Evolutionary conservation across 768 basidiomycete genomes (phyloP), one percentile per base, ranked within the genome.

Genomic region (Chalciporus pseudorubinellus): DNA sequence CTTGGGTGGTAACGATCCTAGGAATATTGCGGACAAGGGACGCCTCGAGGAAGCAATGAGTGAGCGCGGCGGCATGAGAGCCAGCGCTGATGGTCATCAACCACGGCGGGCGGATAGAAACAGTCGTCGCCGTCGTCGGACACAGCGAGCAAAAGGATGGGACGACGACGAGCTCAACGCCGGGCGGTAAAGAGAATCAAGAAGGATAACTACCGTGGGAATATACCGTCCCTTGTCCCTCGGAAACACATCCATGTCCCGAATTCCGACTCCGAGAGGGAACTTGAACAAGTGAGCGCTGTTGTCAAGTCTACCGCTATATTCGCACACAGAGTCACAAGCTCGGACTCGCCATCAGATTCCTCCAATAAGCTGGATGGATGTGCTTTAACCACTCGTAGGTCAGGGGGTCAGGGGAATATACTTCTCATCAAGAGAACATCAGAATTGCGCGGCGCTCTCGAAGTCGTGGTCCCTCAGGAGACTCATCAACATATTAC

Each of bases 1-100:
- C 43, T 70, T 70, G 36, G 72, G 72, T 46, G 72, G 64, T 60
- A 73, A 68, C 52, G 70, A 58, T 55, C 80, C 79, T 39, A 83
- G 71, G 70, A 77, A 81, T 62, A 83, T 81, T 60, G 81, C 82
- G 55, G 82, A 84, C 69, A 79, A 74, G 67, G 81, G 81, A 61
- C 81, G 81, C 54, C 69, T 72, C 66, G 73, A 67, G 53, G 68
- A 60, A 55, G 70, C 53, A 61, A 69, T 62, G 44, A 69, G 51
- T 48, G 77, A 74, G 63, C 80, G 80, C 53, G 78, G 68, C 64
- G 78, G 77, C 80, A 82, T 82, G 67, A 68, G 62, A 57, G 46
- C 49, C 45, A 43, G 62, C 48, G 43, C 54, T 59, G 53, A 40
- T 52, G 56, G 49, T 64, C 67, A 68, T 68, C 51, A 67, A 68